Evolutionary conservation across 1,284 basidiomycete genomes (phyloP), one percentile per base, ranked within the genome.

Genomic region (Laetiporus sulphureus): DNA sequence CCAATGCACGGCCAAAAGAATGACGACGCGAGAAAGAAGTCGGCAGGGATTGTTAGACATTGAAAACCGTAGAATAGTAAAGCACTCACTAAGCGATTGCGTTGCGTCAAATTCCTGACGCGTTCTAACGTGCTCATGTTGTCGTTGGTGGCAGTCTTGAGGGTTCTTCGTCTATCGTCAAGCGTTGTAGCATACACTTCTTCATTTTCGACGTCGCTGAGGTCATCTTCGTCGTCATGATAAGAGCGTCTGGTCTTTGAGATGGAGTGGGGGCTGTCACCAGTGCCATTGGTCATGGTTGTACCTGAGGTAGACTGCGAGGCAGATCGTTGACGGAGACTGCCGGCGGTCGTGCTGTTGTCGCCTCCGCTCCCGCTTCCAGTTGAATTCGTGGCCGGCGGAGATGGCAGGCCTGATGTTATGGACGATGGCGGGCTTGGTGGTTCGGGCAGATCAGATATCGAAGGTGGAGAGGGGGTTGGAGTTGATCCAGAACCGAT

Each of bases 351-450:
- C 22, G 72, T 69, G 51, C 72, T 77, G 44, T 67, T 68, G 46
- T 67, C 68, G 46, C 81, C 78, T 38, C 78, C 80, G 54, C 83
- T 85, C 37, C 83, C 82, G 57, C 83, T 85, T 20, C 82, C 83
- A 2, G 83, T 85, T 15, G 83, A 87, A 55, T 86, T 87, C 19
- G 85, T 83, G 29, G 83, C 84, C 32, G 84, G 84, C 1, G 84
- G 84, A 13, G 83, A 86, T 2, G 84, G 85, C 5, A 88, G 60
- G 6, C 84, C 83, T 8, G 81, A 83, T 45, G 69, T 65, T 47
- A 53, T 6, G 5, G 34, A 36, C 3, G 74, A 73, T 46, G 59
- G 65, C 59, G 81, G 79, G 46, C 77, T 81, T 7, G 81, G 79
- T 5, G 80, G 82, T 48, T 80, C 80, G 39, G 83, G 82, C 35